phyloP scores from a whole-genome alignment of 2,329 filamentous ascomycete genomes.

The Botryosphaeria dothidea region DNA sequence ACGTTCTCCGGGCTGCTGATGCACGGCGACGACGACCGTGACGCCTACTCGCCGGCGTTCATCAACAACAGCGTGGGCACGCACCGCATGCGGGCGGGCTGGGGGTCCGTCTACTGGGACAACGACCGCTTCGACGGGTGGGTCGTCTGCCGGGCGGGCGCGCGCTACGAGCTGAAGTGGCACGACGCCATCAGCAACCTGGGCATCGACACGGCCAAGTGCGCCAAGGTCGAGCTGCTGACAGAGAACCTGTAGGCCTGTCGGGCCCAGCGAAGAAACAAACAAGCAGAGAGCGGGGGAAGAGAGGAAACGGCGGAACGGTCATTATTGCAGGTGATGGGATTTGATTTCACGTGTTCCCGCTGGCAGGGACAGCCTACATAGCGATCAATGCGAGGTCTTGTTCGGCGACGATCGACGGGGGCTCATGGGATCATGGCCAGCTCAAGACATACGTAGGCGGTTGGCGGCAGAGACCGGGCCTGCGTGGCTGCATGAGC shows the following conservation, averaged over 20 bases:
- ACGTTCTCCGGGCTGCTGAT: not conserved
- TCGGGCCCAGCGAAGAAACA: not conserved
- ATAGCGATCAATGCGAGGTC: not conserved
- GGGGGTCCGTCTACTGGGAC: constrained; percentile 10
- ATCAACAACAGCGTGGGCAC: constrained; percentile 9
- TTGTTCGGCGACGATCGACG: not conserved
- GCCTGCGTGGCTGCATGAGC: too few species aligned
- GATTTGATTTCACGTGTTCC: not conserved
- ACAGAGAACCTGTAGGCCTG: not conserved
- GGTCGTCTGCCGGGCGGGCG: constrained; percentile 1
- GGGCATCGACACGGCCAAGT: not conserved
- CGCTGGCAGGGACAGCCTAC: constrained; percentile 1
- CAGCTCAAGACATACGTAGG: too few species aligned
- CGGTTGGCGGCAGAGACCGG: too few species aligned
- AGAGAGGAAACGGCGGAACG: not conserved
- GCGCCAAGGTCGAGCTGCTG: constrained; percentile 8
- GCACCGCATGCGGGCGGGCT: constrained; percentile 2
- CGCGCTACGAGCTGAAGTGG: not conserved
- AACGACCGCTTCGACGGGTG: constrained; percentile 19
- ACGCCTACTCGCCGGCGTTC: constrained; percentile 13
- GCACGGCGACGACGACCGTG: not conserved
- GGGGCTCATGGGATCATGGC: not conserved
- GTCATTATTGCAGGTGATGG: not conserved
- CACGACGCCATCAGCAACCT: not conserved
- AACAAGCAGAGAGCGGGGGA: not conserved